A percentile compares a stretch with the other conserved stretches of the same genome.
Evolutionary conservation across 768 basidiomycete species (phyloP).

Genomic region (Calocybe cyanea): DNA sequence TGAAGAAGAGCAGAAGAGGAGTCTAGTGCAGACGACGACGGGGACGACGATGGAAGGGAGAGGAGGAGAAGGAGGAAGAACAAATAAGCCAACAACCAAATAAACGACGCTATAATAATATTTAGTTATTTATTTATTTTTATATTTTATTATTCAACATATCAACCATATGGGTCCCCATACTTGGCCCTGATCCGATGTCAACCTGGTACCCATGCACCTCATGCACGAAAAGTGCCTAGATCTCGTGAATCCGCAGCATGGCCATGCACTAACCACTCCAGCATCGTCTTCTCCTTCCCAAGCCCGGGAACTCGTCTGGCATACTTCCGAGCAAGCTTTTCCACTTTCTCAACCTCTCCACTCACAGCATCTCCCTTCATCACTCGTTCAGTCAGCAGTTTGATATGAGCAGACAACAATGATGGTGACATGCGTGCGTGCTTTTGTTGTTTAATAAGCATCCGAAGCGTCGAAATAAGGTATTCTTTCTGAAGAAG

Average conservation of each 20-base stretch:
- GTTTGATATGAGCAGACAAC: constrained; percentile 27
- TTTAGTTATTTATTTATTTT: background rate
- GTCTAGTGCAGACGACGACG: constrained; percentile 13
- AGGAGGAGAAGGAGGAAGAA: constrained; percentile 20
- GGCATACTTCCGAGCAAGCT: constrained; percentile 45
- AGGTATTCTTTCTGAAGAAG: constrained; percentile 52
- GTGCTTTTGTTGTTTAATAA: constrained; percentile 20
- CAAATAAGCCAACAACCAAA: constrained; percentile 8
- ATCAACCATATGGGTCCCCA: constrained; percentile 33
- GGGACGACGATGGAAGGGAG: constrained; percentile 21
- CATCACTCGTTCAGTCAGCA: constrained; percentile 19
- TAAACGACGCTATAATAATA: constrained; percentile 18
- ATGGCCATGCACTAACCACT: no score
- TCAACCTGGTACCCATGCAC: constrained; percentile 17
- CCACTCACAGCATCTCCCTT: constrained; percentile 5
- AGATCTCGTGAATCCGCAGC: constrained; percentile 26
- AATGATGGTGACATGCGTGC: constrained; percentile 24
- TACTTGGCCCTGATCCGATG: constrained; percentile 30
- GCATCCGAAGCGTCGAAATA: constrained; percentile 35
- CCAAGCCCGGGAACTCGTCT: constrained; percentile 38
- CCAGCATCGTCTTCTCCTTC: constrained; percentile 31
- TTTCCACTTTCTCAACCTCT: constrained; percentile 31
- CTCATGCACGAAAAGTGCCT: constrained; percentile 37
- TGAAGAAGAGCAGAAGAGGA: background rate
- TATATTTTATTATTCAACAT: no score